Base-by-base conservation (phyloP, 352 stramenopile species). In the Globisporangium solare region DNA sequence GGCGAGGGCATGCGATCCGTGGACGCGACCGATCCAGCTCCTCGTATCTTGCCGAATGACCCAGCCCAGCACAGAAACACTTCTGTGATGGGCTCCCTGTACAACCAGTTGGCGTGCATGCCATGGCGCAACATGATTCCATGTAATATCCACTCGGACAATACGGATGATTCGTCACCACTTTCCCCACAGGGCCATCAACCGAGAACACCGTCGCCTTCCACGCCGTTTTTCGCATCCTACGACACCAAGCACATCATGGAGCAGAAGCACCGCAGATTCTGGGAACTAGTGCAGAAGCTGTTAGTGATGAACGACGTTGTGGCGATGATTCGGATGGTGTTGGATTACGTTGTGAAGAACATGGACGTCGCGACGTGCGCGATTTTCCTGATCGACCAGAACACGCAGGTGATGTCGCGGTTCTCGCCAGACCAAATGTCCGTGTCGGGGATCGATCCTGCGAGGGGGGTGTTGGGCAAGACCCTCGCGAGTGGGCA, bases 341-440 rank as follows among this genome's bases (percentile, higher is more conserved):
- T 92, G 21, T 65, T 89, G 20, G 76, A 90, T 46, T 89, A 90
- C 47, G 49, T 92, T 5, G 63, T 74, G 56, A 55, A 78, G 42
- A 70, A 86, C 56, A 60, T 89, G 31, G 76, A 74, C 10, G 76
- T 76, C 0, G 58, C 67, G 18, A 56, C 67, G 17, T 78, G 77
- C 14, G 80, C 79, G 5, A 73, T 92, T 31, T 92, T 91, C 56
- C 58, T 94, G 22, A 68, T 92, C 14, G 84, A 94, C 47, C 70
- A 83, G 56, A 88, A 76, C 58, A 78, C 77, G 7, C 79, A 86
- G 48, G 79, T 70, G 37, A 89, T 92, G 73, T 89, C 82, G n/a
- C 79, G 80, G 17, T 80, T 94, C 46, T 73, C 70, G 22, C 73
- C 76, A 21, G 70, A 68, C 20, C 49, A 76, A 14, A 67, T 65